Conservation (phyloP, 768 basidiomycete species). For the Phanerochaete sordida region DNA sequence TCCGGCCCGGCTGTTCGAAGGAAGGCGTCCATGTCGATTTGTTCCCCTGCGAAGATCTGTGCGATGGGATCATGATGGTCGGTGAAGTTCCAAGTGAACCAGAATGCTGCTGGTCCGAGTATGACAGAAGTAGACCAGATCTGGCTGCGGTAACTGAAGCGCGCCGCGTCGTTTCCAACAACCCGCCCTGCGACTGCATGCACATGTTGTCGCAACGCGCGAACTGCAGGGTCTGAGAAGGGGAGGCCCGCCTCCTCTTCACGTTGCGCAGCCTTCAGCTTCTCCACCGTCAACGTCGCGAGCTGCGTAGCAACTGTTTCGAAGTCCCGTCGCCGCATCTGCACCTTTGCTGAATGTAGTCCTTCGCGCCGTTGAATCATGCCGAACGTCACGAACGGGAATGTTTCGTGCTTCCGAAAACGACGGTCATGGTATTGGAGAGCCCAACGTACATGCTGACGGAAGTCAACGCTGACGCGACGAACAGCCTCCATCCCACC, state of each 20-base stretch:
- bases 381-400: slow-evolving; percentile 26
- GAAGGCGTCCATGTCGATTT: background rate
- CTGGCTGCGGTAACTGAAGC: background rate
- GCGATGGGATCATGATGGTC: background rate
- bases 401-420: slow-evolving; percentile 30
- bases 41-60: background rate
- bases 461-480: slow-evolving; percentile 7
- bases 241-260: slow-evolving; percentile 18
- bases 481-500: slow-evolving; percentile 19
- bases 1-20: slow-evolving; percentile 22
- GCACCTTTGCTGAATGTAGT: background rate
- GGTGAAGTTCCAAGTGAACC: background rate
- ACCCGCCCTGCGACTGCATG: slow-evolving; percentile 15
- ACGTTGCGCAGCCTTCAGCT: background rate
- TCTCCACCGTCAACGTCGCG: background rate
- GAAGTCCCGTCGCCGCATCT: background rate
- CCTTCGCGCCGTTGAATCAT: background rate
- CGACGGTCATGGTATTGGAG: slow-evolving; percentile 27
- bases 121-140: background rate
- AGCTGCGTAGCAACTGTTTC: background rate
- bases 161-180: background rate
- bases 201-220: slow-evolving; percentile 12
- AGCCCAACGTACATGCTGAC: slow-evolving; percentile 27
- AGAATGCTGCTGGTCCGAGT: background rate
- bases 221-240: slow-evolving; percentile 10